A percentile compares a stretch with the other conserved stretches of the same genome.
Evolutionary conservation across 2,329 filamentous ascomycete species (phyloP).

Genomic region (Alternaria arborescens): DNA sequence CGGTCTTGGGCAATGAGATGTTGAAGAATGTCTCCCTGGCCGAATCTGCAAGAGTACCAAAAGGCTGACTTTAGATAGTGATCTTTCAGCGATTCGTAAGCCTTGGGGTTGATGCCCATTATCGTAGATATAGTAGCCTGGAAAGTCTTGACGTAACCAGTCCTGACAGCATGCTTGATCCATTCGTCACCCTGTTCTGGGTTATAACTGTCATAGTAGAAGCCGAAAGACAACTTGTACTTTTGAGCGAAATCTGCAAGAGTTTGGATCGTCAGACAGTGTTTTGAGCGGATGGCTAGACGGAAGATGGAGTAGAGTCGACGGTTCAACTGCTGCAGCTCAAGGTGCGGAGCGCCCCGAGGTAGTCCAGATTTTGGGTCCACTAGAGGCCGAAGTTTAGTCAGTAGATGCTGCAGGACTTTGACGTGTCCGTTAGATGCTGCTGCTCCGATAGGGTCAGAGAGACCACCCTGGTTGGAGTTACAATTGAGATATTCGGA

Average conservation of each 20-base stretch:
- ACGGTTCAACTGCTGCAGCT: not conserved
- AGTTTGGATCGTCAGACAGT: not conserved
- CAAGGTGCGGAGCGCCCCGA: not conserved
- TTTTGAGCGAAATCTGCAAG: not conserved
- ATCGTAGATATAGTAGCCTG: not conserved
- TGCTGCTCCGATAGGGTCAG: too few species aligned
- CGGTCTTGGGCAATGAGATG: not conserved
- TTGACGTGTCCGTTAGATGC: too few species aligned
- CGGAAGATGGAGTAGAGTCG: not conserved
- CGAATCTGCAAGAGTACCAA: not conserved
- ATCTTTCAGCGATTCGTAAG: rapidly evolving
- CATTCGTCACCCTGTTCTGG: not conserved
- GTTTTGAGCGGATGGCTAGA: not conserved
- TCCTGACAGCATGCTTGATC: not conserved
- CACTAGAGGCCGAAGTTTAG: too few species aligned
- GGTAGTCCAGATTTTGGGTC: not conserved
- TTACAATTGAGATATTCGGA: too few species aligned
- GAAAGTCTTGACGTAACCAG: not conserved
- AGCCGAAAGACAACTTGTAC: not conserved
- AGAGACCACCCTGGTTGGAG: not conserved
- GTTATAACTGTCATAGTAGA: not conserved
- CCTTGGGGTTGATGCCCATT: not conserved
- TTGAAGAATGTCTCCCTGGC: not conserved
- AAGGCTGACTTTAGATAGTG: not conserved
- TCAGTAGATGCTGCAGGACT: too few species aligned